Percentiles rank a stretch among this genome's conserved stretches.
phyloP scores from a whole-genome alignment of 208 protist species.

The Leishmania mexicana region DNA sequence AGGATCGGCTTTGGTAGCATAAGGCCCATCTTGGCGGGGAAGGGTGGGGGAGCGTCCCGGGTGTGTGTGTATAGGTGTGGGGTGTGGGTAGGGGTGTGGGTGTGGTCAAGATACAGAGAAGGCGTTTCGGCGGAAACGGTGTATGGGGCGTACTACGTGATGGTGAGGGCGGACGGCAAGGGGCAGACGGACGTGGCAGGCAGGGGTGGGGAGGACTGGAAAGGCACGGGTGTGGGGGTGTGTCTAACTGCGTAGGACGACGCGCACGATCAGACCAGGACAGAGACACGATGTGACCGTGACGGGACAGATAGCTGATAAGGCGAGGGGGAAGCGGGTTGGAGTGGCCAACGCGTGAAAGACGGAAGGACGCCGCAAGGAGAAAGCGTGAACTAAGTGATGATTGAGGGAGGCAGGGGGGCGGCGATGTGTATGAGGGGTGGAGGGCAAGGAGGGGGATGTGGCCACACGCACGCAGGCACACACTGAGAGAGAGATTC shows the following conservation, averaged over 20 bases:
- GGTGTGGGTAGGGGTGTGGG: not conserved
- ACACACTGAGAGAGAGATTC: not conserved
- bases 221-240: not conserved
- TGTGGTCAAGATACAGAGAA: conserved; percentile 1
- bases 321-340: not conserved
- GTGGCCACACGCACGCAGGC: not conserved
- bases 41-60: not conserved
- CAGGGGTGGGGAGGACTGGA: not conserved
- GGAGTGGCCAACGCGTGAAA: conserved; percentile 1
- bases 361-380: conserved; percentile 4
- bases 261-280: not conserved
- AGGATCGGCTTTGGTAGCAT: conserved; percentile 87
- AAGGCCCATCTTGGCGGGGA: conserved; percentile 59
- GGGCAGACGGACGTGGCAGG: not conserved
- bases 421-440: not conserved
- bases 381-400: conserved; percentile 14
- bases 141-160: not conserved
- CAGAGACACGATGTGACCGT: not conserved
- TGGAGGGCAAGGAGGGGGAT: too few relatives aligned
- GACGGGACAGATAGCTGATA: not conserved
- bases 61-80: not conserved
- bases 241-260: not conserved
- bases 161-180: not conserved
- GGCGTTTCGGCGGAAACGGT: not conserved
- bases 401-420: not conserved